A percentile compares a stretch with the other conserved stretches of the same genome.
phyloP scores from a whole-genome alignment of 73 alveolate species.

The Paramecium pentaurelia region DNA sequence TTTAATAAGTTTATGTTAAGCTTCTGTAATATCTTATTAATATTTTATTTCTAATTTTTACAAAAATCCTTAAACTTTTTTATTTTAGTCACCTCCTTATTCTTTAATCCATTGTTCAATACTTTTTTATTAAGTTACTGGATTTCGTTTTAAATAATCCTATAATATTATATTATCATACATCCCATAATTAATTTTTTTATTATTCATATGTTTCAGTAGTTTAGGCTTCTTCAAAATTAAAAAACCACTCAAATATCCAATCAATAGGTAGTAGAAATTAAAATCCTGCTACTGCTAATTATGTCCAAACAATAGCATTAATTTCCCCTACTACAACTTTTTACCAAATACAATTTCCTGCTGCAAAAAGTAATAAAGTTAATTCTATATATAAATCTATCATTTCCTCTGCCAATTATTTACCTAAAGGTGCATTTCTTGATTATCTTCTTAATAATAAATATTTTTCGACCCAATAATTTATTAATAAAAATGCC shows the following conservation, averaged over 20 bases:
- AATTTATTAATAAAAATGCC: not conserved
- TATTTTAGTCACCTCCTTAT: not conserved
- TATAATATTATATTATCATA: not conserved
- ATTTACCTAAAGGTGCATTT: not conserved
- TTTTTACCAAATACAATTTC: constrained; percentile 17
- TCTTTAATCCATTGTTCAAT: constrained; percentile 55
- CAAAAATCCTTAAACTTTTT: not conserved
- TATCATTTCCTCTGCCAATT: constrained; percentile 12
- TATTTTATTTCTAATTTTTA: not conserved
- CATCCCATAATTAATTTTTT: not conserved
- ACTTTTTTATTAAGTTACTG: constrained; percentile 38
- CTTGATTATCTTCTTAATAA: not conserved
- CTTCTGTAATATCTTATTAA: not conserved
- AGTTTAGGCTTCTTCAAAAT: not conserved
- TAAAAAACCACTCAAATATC: not conserved
- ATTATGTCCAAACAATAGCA: not conserved
- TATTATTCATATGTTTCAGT: not conserved
- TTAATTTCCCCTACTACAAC: not conserved
- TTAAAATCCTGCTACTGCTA: not conserved
- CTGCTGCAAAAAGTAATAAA: constrained; percentile 15
- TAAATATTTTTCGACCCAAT: constrained; percentile 29
- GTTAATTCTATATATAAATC: constrained; percentile 3
- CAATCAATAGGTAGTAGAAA: not conserved
- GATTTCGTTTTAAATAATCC: constrained; percentile 43
- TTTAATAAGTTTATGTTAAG: not conserved